Percentiles rank a stretch among this genome's conserved stretches.
Evolutionary conservation across 495 filamentous ascomycete species (phyloP).

Genomic region (Neurospora sp.): DNA sequence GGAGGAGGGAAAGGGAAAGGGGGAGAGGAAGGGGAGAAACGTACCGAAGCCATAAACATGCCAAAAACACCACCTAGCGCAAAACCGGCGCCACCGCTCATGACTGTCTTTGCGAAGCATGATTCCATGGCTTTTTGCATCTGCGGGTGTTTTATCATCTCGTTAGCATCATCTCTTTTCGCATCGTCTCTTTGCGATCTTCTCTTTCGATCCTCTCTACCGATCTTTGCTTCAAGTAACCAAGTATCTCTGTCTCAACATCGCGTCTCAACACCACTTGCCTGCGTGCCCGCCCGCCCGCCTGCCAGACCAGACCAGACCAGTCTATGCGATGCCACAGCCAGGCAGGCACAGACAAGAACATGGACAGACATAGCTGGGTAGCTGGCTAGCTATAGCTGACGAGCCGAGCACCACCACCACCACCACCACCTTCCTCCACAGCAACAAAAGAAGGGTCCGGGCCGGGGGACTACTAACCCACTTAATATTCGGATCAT

Average conservation of each 20-base stretch:
- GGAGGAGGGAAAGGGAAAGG: background rate
- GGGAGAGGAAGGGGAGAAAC: constrained; percentile 18
- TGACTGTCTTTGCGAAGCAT: constrained; percentile 71
- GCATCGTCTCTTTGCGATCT: background rate
- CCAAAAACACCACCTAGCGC: constrained; percentile 87
- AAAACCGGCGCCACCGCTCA: constrained; percentile 81
- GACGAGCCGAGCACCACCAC: background rate
- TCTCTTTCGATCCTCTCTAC: background rate
- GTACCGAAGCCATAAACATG: constrained; percentile 86
- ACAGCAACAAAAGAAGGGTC: background rate
- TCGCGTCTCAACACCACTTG: no score
- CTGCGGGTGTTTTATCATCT: constrained; percentile 30
- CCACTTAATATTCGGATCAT: constrained; percentile 34
- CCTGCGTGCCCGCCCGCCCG: background rate
- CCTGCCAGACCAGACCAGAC: background rate
- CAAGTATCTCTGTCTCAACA: background rate
- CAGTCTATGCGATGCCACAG: background rate
- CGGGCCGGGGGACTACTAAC: background rate
- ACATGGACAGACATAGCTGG: background rate
- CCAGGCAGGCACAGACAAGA: background rate
- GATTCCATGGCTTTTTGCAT: constrained; percentile 81
- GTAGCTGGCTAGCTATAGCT: background rate
- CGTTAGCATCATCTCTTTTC: background rate
- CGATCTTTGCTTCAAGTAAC: background rate
- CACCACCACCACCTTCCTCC: background rate